Evolutionary conservation across 208 protist species (phyloP).

Genomic region (Acanthamoeba lenticulata): DNA sequence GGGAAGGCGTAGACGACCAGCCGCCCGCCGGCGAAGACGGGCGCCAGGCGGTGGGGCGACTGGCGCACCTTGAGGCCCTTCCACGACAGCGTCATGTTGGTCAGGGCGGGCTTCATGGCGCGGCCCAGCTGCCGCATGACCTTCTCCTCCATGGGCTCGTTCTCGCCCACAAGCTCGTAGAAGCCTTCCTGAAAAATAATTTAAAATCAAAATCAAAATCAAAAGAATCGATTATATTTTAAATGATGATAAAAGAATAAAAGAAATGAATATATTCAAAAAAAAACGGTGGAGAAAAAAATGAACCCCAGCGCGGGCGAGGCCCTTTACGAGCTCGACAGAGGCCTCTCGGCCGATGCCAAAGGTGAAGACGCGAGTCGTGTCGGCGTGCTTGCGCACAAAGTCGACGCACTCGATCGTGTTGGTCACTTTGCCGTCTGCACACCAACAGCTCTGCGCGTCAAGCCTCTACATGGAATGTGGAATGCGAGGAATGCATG

Average conservation of each 20-base stretch:
- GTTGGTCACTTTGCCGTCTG: slow-evolving; percentile 58
- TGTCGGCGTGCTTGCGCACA: slow-evolving; percentile 69
- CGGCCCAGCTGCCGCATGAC: slow-evolving; percentile 68
- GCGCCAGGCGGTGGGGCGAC: background rate
- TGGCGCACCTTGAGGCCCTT: background rate
- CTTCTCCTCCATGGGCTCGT: slow-evolving; percentile 68
- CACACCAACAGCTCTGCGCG: background rate
- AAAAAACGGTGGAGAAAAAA: background rate
- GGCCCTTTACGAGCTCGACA: slow-evolving; percentile 51
- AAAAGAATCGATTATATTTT: background rate
- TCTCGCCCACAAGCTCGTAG: slow-evolving; percentile 67
- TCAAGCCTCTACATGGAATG: background rate
- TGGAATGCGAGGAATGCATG: background rate
- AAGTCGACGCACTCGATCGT: slow-evolving; percentile 64
- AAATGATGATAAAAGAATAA: background rate
- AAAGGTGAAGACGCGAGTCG: slow-evolving; percentile 71
- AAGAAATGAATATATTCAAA: too few species aligned
- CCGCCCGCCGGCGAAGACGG: background rate
- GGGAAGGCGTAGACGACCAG: background rate
- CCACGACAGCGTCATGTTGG: slow-evolving; percentile 69
- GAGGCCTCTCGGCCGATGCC: slow-evolving; percentile 58
- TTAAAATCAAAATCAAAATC: too few species aligned
- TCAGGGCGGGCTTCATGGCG: slow-evolving; percentile 72
- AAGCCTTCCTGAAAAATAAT: slow-evolving; percentile 67
- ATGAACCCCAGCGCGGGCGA: slow-evolving; percentile 28